Base-by-base conservation (phyloP, 305 asterid genomes). In the Fraxinus ornus region DNA sequence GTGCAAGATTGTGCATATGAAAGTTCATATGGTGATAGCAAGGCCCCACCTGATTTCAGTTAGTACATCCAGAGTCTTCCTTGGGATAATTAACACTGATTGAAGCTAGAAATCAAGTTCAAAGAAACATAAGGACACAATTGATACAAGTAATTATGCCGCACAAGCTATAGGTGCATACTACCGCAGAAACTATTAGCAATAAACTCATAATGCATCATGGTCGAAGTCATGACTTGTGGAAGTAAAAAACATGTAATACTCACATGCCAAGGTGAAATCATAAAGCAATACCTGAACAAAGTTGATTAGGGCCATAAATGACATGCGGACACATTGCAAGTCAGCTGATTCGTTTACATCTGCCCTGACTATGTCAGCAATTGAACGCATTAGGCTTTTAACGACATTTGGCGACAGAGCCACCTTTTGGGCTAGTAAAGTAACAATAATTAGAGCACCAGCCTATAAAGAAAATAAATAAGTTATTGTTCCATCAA, bases 401-500 rank as follows among this genome's bases (percentile, higher is more conserved):
- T 85, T 93, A 83, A 89, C 91, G 80, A 90, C 90, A 81, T 79
- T 83, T 76, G 93, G 83, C 73, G 97, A 88, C 85, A 96, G 88
- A 75, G 92, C 83, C 78, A 90, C 90, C 90, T 90, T 94, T 87
- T 92, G 94, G 81, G 97, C 90, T 44, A 96, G 93, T 85, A 93
- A 85, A 85, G 97, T 92, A 72, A 91, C 93, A 88, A 94, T 94
- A 95, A 96, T 94, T 66, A 94, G 84, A 37, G 98, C 95, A 28
- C 97, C 97, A 80, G 98, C 97, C 98, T 96, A 89, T 68, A 26
- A 26, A 85, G 28, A 44, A 66, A 78, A 81, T 24, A 82, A 75
- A 21, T 13, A 70, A 82, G 13, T 71, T n/a, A 52, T 26, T 39
- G 70, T 37, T 81, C 84, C 79, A 81, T 81, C 28, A 72, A 72